phyloP scores from a whole-genome alignment of 2,329 filamentous ascomycete species.

The Venturiaceae sp. region DNA sequence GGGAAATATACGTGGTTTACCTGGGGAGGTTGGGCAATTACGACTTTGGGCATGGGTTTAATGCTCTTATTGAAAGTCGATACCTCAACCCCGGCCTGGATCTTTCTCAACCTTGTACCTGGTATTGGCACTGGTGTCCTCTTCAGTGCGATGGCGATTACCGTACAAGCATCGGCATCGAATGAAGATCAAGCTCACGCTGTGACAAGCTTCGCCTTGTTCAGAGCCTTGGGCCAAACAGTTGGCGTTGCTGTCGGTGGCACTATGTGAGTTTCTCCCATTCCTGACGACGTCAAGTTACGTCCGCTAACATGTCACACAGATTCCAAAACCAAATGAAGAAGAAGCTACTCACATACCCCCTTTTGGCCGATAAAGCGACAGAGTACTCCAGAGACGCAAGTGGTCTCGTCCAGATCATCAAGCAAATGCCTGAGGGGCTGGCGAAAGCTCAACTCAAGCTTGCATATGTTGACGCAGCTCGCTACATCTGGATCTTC shows the following conservation, averaged over 20 bases:
- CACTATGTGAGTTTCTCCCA: conserved; percentile 33
- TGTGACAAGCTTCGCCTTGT: conserved; percentile 57
- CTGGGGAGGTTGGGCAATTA: conserved; percentile 52
- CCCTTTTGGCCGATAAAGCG: conserved; percentile 38
- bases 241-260: conserved; percentile 58
- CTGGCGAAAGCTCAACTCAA: conserved; percentile 33
- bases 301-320: background rate
- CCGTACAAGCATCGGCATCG: conserved; percentile 51
- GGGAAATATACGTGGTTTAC: conserved; percentile 52
- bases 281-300: background rate
- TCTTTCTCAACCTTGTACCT: conserved; percentile 51
- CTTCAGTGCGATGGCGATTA: conserved; percentile 53
- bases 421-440: conserved; percentile 42
- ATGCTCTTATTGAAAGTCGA: conserved; percentile 39
- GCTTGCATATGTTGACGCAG: conserved; percentile 42
- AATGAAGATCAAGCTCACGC: conserved; percentile 50
- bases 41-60: conserved; percentile 48
- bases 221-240: conserved; percentile 54
- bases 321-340: conserved; percentile 56
- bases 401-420: conserved; percentile 47
- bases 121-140: conserved; percentile 55
- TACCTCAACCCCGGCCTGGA: conserved; percentile 44
- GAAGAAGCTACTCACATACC: conserved; percentile 37
- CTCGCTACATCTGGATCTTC: conserved; percentile 47
- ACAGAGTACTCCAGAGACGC: conserved; percentile 46